Percentiles rank a stretch among this genome's conserved stretches.
These are phyloP conservation scores for Phylloporus scabripes DNA, from an alignment of 768 basidiomycete genomes.

Conservation along the genomic window DNA sequence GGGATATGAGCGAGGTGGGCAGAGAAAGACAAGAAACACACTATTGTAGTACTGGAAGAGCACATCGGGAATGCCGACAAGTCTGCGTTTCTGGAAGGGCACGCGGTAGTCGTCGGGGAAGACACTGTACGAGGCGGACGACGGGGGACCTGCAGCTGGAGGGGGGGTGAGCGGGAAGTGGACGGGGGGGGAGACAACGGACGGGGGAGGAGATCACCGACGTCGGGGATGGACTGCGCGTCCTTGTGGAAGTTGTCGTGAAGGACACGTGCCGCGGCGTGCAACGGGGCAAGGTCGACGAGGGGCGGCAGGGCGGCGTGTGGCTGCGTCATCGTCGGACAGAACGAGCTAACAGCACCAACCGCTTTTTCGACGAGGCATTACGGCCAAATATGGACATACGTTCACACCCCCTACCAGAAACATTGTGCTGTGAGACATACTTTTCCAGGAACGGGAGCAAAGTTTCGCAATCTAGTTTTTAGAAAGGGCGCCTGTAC, in stretches of 20 bases:
- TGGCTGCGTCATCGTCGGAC: conserved; percentile 16
- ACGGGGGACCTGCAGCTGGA: conserved; percentile 56
- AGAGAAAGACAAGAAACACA: conserved; percentile 29
- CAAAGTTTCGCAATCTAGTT: too few species aligned
- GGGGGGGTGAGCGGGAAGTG: conserved; percentile 7
- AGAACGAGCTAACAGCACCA: not conserved
- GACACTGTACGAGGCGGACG: conserved; percentile 73
- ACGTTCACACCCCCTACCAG: not conserved
- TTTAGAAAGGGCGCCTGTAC: not conserved
- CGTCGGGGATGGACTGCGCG: conserved; percentile 66
- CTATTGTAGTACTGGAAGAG: conserved; percentile 77
- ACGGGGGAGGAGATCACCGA: conserved; percentile 67
- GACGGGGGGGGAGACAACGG: conserved; percentile 20
- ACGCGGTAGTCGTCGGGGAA: conserved; percentile 74
- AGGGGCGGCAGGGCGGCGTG: conserved; percentile 16
- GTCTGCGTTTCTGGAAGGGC: conserved; percentile 73
- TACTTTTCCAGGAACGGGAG: too few species aligned
- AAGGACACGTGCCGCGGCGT: conserved; percentile 61
- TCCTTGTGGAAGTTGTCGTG: conserved; percentile 70
- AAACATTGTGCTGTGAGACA: too few species aligned
- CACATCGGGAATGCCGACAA: conserved; percentile 71
- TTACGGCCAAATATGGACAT: not conserved
- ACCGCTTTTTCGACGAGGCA: not conserved
- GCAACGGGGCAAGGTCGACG: conserved; percentile 58
- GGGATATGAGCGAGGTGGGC: conserved; percentile 11